phyloP scores from a whole-genome alignment of 352 stramenopile genomes.

The Phytophthora parvispora region DNA sequence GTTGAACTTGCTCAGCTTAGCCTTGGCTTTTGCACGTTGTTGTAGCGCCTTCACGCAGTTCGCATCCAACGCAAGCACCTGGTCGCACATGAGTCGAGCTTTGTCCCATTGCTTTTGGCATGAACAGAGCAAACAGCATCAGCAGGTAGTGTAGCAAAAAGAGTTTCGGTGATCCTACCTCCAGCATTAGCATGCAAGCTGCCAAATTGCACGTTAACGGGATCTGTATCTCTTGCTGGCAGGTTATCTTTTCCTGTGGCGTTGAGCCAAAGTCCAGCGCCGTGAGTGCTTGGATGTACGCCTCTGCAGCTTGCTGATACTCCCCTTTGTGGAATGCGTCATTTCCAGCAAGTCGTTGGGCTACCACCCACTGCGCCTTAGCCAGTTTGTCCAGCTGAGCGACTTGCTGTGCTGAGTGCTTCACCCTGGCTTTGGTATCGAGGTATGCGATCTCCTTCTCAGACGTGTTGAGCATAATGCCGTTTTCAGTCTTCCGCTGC shows the following conservation, averaged over 20 bases:
- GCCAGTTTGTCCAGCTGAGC: constrained; percentile 40
- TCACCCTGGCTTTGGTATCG: constrained; percentile 81
- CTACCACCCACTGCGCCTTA: constrained; percentile 57
- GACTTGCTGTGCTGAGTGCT: constrained; percentile 72
- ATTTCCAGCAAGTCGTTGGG: constrained; percentile 60
- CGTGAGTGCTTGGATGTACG: constrained; percentile 77
- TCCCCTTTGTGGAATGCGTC: constrained; percentile 52
- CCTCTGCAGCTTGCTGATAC: constrained; percentile 66
- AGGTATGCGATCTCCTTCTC: constrained; percentile 80
- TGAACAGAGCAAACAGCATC: not conserved
- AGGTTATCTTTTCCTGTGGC: constrained; percentile 43
- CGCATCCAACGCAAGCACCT: constrained; percentile 60
- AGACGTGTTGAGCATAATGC: constrained; percentile 84
- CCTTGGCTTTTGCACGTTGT: constrained; percentile 70
- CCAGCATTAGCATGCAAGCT: constrained; percentile 78
- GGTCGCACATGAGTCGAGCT: constrained; percentile 63
- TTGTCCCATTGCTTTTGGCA: constrained; percentile 71
- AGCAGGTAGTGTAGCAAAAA: no score
- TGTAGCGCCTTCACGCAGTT: constrained; percentile 64
- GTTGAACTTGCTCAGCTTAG: constrained; percentile 58
- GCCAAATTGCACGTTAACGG: constrained; percentile 84
- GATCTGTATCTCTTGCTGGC: constrained; percentile 65
- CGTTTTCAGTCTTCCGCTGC: constrained; percentile 82
- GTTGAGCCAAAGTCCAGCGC: constrained; percentile 69
- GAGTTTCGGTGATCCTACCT: constrained; percentile 51